These are phyloP conservation scores for Ascoidea tarda DNA, from an alignment of 805 yeast genomes.

Conservation along the genomic window DNA sequence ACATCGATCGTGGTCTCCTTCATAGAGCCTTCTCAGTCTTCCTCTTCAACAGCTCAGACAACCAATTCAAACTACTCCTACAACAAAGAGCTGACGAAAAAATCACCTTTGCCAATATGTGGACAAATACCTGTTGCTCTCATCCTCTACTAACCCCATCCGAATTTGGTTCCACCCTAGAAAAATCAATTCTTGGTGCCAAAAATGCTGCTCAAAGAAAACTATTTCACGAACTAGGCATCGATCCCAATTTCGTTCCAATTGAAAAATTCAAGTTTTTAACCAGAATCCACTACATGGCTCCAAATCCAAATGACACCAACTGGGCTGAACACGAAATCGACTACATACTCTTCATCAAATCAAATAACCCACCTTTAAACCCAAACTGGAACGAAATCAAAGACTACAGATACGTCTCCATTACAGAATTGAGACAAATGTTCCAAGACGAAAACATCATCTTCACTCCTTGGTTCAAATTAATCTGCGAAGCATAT, in stretches of 20 bases:
- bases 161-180: conserved; percentile 55
- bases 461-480: conserved; percentile 96
- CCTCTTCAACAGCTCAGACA: conserved; percentile 42
- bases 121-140: conserved; percentile 99
- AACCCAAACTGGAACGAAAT: conserved; percentile 73
- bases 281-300: conserved; percentile 90
- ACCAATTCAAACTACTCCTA: conserved; percentile 57
- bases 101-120: conserved; percentile 90
- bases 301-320: conserved; percentile 59
- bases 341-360: conserved; percentile 80
- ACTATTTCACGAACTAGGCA: conserved; percentile 87
- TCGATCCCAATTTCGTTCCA: conserved; percentile 43
- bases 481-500: conserved; percentile 82
- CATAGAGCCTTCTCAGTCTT: conserved; percentile 98
- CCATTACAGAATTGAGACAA: conserved; percentile 44
- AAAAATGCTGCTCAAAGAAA: conserved; percentile 86
- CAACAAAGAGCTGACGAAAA: conserved; percentile 96
- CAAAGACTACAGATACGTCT: conserved; percentile 64
- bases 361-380: conserved; percentile 29
- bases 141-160: conserved; percentile 81
- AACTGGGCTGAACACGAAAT: conserved; percentile 98
- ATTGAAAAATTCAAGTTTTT: conserved; percentile 61
- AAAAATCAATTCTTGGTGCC: conserved; percentile 60
- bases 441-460: conserved; percentile 64
- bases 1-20: conserved; percentile 72